Percentiles rank a stretch among this genome's conserved stretches.
phyloP scores from a whole-genome alignment of 116 monocot genomes.

The Zostera marina region DNA sequence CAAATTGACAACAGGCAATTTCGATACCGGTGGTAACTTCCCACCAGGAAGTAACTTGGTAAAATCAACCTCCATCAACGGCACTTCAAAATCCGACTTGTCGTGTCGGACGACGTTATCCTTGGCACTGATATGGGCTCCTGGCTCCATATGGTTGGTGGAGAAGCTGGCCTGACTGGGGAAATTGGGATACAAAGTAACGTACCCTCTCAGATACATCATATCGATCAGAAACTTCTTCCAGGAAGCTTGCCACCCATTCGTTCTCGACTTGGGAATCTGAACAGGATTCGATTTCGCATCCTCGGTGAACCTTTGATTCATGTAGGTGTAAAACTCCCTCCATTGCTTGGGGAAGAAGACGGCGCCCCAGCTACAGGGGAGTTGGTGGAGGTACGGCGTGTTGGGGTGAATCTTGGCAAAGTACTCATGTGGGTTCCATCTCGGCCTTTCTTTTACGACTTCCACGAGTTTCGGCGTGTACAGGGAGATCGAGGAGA shows the following conservation, averaged over 20 bases:
- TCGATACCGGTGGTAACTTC: constrained; percentile 54
- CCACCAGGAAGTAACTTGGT: constrained; percentile 38
- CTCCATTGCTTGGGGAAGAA: constrained; percentile 97
- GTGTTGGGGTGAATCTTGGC: constrained; percentile 75
- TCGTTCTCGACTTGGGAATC: constrained; percentile 83
- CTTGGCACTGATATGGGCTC: constrained; percentile 81
- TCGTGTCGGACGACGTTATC: constrained; percentile 68
- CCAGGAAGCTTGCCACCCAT: constrained; percentile 97
- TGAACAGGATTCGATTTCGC: constrained; percentile 86
- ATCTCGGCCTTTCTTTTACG: constrained; percentile 82
- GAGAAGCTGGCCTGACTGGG: constrained; percentile 81
- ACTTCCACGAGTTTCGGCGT: constrained; percentile 78
- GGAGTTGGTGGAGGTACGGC: constrained; percentile 82
- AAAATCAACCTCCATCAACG: constrained; percentile 63
- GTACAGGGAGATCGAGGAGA: constrained; percentile 82
- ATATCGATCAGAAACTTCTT: constrained; percentile 96
- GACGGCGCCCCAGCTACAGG: constrained; percentile 92
- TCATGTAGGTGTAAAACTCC: constrained; percentile 93
- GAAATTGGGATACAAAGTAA: constrained; percentile 82
- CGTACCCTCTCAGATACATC: constrained; percentile 93
- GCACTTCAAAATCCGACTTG: constrained; percentile 77
- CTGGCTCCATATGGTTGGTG: constrained; percentile 97
- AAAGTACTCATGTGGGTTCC: constrained; percentile 90
- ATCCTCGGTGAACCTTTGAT: constrained; percentile 57
- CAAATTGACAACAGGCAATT: constrained; percentile 63